Percentiles rank a stretch among this genome's conserved stretches.
These are phyloP conservation scores for Pythium guiyangense DNA, from an alignment of 352 stramenopile genomes.

Conservation along the genomic window DNA sequence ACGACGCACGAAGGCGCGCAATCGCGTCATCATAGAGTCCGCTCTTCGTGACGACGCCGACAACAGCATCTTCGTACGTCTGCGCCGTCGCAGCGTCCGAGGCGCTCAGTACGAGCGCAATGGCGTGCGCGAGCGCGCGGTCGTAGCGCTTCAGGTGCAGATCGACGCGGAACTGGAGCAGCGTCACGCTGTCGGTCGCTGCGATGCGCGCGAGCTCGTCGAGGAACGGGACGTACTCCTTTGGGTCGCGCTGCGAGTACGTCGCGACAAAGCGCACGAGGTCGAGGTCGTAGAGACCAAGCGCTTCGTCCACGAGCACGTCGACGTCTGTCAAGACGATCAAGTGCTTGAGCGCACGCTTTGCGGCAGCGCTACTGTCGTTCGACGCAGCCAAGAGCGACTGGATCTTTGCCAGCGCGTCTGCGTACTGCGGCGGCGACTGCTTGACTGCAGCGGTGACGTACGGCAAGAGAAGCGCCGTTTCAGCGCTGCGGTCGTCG, in stretches of 20 bases:
- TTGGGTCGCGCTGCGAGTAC: constrained; percentile 64
- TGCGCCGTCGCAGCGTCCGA: constrained; percentile 13
- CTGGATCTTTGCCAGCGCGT: constrained; percentile 37
- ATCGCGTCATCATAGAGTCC: constrained; percentile 54
- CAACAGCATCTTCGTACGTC: constrained; percentile 26
- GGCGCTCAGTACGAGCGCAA: constrained; percentile 16
- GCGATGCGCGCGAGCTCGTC: constrained; percentile 36
- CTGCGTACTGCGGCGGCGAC: constrained; percentile 40
- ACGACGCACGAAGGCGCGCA: constrained; percentile 27
- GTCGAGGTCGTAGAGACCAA: constrained; percentile 62
- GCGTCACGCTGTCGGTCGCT: constrained; percentile 9
- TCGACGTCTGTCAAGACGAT: constrained; percentile 72
- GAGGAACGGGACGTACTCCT: constrained; percentile 64
- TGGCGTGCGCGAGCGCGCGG: constrained; percentile 45
- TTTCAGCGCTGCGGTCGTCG: constrained; percentile 6
- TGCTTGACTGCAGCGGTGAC: constrained; percentile 68
- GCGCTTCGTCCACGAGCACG: constrained; percentile 52
- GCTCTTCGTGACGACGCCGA: constrained; percentile 37
- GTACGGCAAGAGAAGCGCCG: constrained; percentile 53
- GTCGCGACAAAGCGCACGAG: constrained; percentile 57
- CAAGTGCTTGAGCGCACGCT: constrained; percentile 65
- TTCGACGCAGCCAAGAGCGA: constrained; percentile 15
- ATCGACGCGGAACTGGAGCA: constrained; percentile 63
- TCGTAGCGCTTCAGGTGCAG: constrained; percentile 35
- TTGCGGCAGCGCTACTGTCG: constrained; percentile 17